A percentile compares a stretch with the other conserved stretches of the same genome.
phyloP scores from a whole-genome alignment of 495 filamentous ascomycete species.

The Annulohypoxylon moriforme region DNA sequence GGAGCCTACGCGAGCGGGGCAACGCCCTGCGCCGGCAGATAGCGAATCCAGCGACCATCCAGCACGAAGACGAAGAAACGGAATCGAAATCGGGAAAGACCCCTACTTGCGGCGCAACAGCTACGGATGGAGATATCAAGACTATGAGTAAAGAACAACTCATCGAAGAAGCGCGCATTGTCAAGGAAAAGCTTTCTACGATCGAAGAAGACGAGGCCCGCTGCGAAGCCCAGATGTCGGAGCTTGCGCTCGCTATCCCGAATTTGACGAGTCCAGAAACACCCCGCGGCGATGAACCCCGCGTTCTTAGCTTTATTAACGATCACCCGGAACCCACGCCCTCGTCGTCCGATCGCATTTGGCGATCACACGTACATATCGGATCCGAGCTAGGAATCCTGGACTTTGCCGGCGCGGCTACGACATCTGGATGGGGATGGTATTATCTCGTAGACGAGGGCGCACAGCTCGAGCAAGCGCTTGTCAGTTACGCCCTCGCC shows the following conservation, averaged over 20 bases:
- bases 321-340: conserved; percentile 69
- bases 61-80: conserved; percentile 51
- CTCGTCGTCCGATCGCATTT: conserved; percentile 61
- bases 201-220: conserved; percentile 69
- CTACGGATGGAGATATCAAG: conserved; percentile 22
- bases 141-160: conserved; percentile 58
- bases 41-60: conserved; percentile 55
- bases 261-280: conserved; percentile 84
- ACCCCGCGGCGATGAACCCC: conserved; percentile 72
- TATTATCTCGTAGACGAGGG: conserved; percentile 92
- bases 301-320: conserved; percentile 75
- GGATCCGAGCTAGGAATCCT: conserved; percentile 81
- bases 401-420: conserved; percentile 83
- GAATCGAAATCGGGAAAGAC: conserved; percentile 15
- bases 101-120: background rate
- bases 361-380: conserved; percentile 83
- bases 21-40: conserved; percentile 66
- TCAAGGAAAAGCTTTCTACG: conserved; percentile 73
- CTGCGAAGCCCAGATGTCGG: conserved; percentile 74
- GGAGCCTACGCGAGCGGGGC: conserved; percentile 65
- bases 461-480: conserved; percentile 89
- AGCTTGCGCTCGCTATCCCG: conserved; percentile 81
- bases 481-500: conserved; percentile 84
- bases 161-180: conserved; percentile 71
- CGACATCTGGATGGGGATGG: conserved; percentile 93